Evolutionary conservation across 371 early-diverging fungal species (phyloP).

Genomic region (Apophysomyces variabilis): DNA sequence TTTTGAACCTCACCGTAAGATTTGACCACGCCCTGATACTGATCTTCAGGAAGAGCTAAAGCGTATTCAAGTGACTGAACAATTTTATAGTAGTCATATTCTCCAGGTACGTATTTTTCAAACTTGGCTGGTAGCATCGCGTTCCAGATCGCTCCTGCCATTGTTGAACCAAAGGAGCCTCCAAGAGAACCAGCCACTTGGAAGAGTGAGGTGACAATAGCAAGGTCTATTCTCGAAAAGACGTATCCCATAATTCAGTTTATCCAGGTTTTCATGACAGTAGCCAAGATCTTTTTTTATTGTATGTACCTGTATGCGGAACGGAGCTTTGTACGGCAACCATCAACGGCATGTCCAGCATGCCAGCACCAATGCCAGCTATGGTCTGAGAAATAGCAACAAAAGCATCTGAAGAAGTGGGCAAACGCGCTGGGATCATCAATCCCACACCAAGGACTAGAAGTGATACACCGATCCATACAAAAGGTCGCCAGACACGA

Average conservation of each 20-base stretch:
- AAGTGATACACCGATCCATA: constrained; percentile 65
- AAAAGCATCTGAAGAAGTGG: constrained; percentile 32
- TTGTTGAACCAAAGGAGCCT: constrained; percentile 36
- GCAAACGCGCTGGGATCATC: constrained; percentile 51
- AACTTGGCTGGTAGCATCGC: constrained; percentile 35
- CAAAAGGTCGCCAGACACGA: constrained; percentile 51
- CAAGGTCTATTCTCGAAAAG: constrained; percentile 29
- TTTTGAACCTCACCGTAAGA: constrained; percentile 41
- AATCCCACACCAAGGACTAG: constrained; percentile 44
- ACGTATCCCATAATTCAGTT: background rate
- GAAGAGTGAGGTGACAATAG: constrained; percentile 40
- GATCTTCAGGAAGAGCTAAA: constrained; percentile 29
- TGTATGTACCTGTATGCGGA: constrained; percentile 32
- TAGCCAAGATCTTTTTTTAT: background rate
- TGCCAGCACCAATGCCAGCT: constrained; percentile 45
- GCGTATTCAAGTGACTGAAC: constrained; percentile 34
- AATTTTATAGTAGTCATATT: constrained; percentile 30
- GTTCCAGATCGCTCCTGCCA: constrained; percentile 49
- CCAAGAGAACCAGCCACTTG: constrained; percentile 41
- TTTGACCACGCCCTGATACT: constrained; percentile 29
- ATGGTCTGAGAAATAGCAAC: constrained; percentile 43
- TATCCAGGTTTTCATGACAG: too few relatives aligned
- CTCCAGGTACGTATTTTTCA: constrained; percentile 40
- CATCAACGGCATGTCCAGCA: constrained; percentile 33
- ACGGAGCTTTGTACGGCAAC: constrained; percentile 48